Base-by-base conservation (phyloP, 2,329 filamentous ascomycete genomes). In the Microdochium trichocladiopsis region DNA sequence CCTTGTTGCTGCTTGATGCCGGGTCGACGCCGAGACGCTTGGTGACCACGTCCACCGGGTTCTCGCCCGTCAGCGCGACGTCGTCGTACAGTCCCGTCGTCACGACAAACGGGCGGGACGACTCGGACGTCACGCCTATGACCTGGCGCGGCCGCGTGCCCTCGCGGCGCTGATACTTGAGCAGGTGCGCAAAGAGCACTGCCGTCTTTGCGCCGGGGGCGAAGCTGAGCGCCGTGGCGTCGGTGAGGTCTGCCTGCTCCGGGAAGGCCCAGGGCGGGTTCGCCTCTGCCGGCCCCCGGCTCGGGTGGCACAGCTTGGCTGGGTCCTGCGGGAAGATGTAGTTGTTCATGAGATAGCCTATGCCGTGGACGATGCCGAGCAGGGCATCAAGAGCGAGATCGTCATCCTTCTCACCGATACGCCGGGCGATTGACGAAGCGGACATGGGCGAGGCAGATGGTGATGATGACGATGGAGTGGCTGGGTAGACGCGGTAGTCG, bases 221-320 rank as follows among this genome's bases (percentile, higher is more conserved):
- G 47, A 66, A 58, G 16, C 66, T 54, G 2, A 73, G 53, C 2
- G 71, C 61, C 21, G 59, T 65, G 4, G 69, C 66, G 8, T 57
- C 63, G 2, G 58, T 51, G 0, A 73, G 51, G 23, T 72, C 66
- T 2, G 61, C 66, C 25, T 69, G 63, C 4, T 58, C 56, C 0
- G 53, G 54, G 4, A 54, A 56, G 2, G 55, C 31, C 69, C 69
- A 71, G 2, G 51, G 54, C 9, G 41, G 41, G 41, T 16, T 18
- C 12, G 41, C 12, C 3, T 31, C 37, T 2, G 52, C 49, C 12
- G 51, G 37, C 2, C 59, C 59, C 2, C 52, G 24, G 8, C 49
- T 48, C 1, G 54, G 60, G 24, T 60, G 56, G 8, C 63, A 54
- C 37, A 55, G 55, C 11, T 52, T 48, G 11, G 52, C 31, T 2